phyloP scores from a whole-genome alignment of 2,329 filamentous ascomycete species.

The Monosporascus sp. region DNA sequence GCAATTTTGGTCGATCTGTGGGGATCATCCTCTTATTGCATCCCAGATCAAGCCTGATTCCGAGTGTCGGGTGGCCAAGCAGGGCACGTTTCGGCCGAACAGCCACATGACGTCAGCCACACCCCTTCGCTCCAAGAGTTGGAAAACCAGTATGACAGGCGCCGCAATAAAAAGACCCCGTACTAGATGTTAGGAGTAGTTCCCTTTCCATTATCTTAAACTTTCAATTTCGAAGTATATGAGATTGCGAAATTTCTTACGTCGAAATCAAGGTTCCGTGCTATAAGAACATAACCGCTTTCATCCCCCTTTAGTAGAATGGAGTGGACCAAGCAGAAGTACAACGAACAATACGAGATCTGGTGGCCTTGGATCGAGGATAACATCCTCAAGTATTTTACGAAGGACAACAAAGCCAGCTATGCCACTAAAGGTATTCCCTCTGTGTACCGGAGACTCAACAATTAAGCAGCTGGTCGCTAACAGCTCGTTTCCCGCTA shows the following conservation, averaged over 20 bases:
- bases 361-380: constrained; percentile 78
- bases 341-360: constrained; percentile 67
- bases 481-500: background rate
- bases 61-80: too few species aligned
- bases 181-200: too few species aligned
- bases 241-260: too few species aligned
- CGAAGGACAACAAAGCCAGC: constrained; percentile 70
- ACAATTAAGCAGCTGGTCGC: background rate
- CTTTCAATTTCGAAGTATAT: too few species aligned
- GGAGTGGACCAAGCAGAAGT: constrained; percentile 58
- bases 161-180: too few species aligned
- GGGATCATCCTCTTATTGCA: too few species aligned
- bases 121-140: background rate
- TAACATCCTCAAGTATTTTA: constrained; percentile 66
- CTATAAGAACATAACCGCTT: too few species aligned
- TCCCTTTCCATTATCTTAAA: too few species aligned
- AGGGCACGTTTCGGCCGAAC: background rate
- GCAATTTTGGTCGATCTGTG: too few species aligned
- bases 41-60: too few species aligned
- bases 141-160: too few species aligned
- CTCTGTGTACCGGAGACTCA: background rate
- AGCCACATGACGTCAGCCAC: background rate
- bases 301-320: constrained; percentile 16
- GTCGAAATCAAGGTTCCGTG: too few species aligned
- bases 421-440: constrained; percentile 62